Percentiles rank a stretch among this genome's conserved stretches.
Conservation (phyloP, 2,329 filamentous ascomycete species). For the Bisporella sp. region DNA sequence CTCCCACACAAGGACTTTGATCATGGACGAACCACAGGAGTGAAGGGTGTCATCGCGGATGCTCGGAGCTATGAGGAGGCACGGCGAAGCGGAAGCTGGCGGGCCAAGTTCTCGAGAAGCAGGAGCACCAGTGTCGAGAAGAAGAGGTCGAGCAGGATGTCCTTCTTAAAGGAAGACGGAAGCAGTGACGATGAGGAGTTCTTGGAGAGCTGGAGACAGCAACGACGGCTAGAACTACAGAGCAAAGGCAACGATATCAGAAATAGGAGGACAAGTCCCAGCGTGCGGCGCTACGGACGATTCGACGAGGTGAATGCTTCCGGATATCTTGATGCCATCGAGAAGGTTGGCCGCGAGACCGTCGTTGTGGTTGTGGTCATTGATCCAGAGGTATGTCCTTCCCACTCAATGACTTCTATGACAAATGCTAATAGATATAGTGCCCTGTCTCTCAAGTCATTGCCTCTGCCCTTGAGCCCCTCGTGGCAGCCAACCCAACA, state of each 20-base stretch:
- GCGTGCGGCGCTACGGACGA: conserved; percentile 68
- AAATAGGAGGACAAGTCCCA: conserved; percentile 67
- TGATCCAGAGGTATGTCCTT: conserved; percentile 65
- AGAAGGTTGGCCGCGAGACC: conserved; percentile 75
- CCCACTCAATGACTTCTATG: neutral
- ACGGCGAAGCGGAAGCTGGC: conserved; percentile 32
- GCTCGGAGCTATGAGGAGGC: conserved; percentile 70
- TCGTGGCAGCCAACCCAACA: conserved; percentile 64
- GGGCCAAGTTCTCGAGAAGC: conserved; percentile 45
- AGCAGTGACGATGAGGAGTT: conserved; percentile 66
- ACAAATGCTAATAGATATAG: conserved; percentile 37
- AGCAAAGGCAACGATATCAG: conserved; percentile 49
- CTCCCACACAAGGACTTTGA: conserved; percentile 59
- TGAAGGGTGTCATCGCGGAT: conserved; percentile 83
- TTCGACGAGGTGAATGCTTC: conserved; percentile 80
- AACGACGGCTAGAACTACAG: conserved; percentile 71
- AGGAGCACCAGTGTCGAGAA: conserved; percentile 11
- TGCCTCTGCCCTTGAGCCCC: conserved; percentile 67
- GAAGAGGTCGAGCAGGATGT: conserved; percentile 15
- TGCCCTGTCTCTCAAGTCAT: conserved; percentile 73
- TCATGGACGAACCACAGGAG: conserved; percentile 66
- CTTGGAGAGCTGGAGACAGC: conserved; percentile 78
- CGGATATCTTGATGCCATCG: conserved; percentile 93
- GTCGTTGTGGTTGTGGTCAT: conserved; percentile 91
- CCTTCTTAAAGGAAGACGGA: conserved; percentile 21